Conservation (phyloP, 352 stramenopile species). For the Pythium dissimile region DNA sequence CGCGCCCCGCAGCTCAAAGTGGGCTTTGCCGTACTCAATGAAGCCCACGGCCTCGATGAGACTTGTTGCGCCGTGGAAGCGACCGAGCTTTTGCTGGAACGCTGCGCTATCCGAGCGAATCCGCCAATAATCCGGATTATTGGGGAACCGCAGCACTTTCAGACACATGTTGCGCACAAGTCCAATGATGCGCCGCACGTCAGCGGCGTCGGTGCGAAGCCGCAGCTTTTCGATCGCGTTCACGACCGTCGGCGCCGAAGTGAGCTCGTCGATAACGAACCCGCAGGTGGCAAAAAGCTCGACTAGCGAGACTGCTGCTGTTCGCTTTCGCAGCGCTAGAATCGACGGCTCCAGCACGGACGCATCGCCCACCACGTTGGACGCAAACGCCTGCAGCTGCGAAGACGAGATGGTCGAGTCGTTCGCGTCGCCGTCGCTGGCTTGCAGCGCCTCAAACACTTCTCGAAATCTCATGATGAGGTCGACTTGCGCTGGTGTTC, state of each 20-base stretch:
- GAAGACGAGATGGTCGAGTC: constrained; percentile 32
- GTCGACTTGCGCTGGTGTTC: constrained; percentile 51
- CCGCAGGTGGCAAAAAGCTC: constrained; percentile 59
- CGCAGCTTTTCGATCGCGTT: constrained; percentile 58
- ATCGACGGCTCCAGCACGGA: constrained; percentile 38
- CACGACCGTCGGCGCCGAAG: constrained; percentile 39
- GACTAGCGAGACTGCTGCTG: constrained; percentile 46
- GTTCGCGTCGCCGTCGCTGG: background rate
- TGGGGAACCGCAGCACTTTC: constrained; percentile 65
- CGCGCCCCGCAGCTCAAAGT: constrained; percentile 52
- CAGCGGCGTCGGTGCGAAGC: constrained; percentile 41
- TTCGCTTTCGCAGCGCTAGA: constrained; percentile 37
- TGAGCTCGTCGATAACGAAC: constrained; percentile 69
- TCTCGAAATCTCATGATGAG: constrained; percentile 63
- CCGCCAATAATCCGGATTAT: constrained; percentile 72
- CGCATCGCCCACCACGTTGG: constrained; percentile 37
- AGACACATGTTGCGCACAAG: constrained; percentile 53
- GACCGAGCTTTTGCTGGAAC: constrained; percentile 62
- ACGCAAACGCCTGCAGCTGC: constrained; percentile 42
- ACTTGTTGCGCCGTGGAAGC: constrained; percentile 54
- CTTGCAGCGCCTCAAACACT: constrained; percentile 41
- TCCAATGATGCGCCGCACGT: constrained; percentile 50
- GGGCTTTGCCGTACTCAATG: constrained; percentile 43
- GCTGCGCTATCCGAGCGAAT: constrained; percentile 47
- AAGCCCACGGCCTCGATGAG: constrained; percentile 60